Evolutionary conservation across 1,139 yeast species (phyloP).

Genomic region (Geotrichum carabidarum): DNA sequence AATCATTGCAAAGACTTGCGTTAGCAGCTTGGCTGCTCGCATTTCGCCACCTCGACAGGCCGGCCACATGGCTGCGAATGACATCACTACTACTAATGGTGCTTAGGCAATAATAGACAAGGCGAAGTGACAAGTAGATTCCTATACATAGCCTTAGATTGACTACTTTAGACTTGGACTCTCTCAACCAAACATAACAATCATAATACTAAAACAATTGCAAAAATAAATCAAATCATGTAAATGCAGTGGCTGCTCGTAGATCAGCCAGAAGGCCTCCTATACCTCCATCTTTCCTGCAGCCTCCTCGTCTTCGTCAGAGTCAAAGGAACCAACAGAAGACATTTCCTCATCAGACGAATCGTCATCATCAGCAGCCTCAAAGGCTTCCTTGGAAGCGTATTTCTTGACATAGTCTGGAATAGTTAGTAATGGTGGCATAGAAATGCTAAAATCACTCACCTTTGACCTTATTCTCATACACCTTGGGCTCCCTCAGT

Average conservation of each 20-base stretch:
- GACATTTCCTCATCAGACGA: constrained; percentile 42
- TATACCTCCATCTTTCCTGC: constrained; percentile 42
- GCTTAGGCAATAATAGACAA: too few species aligned
- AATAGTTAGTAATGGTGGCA: neutral
- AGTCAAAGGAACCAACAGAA: constrained; percentile 43
- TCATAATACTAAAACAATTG: too few species aligned
- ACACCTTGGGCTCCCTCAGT: constrained; percentile 62
- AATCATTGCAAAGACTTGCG: too few species aligned
- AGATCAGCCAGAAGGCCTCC: neutral
- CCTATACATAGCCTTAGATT: too few species aligned
- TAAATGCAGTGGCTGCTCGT: neutral
- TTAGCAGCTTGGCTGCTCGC: too few species aligned
- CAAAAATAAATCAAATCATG: neutral
- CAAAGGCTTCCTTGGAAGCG: constrained; percentile 50
- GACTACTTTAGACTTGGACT: too few species aligned
- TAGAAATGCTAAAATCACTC: constrained; percentile 23
- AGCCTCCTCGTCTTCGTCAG: constrained; percentile 46
- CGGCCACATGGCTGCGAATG: too few species aligned
- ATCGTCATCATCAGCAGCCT: constrained; percentile 39
- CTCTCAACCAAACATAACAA: too few species aligned
- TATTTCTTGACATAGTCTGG: constrained; percentile 61
- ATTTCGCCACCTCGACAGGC: too few species aligned
- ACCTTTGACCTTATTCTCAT: constrained; percentile 59
- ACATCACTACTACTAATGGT: too few species aligned
- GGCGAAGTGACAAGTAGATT: too few species aligned